Evolutionary conservation across 305 asterid genomes (phyloP), one percentile per base, ranked within the genome.

Genomic region (Stenogyne calaminthoides): DNA sequence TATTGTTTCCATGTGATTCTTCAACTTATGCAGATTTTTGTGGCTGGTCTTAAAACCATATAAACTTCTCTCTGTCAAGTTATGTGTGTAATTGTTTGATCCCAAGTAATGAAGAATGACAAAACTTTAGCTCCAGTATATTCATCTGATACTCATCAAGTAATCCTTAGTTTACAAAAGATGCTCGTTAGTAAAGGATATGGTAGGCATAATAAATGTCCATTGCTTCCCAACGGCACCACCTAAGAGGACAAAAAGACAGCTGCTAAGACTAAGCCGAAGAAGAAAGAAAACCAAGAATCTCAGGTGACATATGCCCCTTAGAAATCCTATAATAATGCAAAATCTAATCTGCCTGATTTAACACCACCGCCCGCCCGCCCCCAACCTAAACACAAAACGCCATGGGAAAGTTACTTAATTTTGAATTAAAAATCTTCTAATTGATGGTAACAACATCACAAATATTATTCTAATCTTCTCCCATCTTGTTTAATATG

Each of bases 251-350:
- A 20, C 12, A 36, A 37, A 37, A 76, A 25, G 52, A 62, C 55
- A 15, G 52, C 74, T 37, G 10, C 39, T 44, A 71, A 44, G 66
- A 56, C 55, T 63, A 63, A 40, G 68, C 54, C 52, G 60, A 52
- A 51, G 64, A 29, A 32, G 36, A 61, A 68, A 25, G 20, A n/a
- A 15, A 12, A 20, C 2, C 27, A 18, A 10, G 7, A 4, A 40
- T 12, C 19, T n/a, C 63, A 25, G 32, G 68, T 57, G 29, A 42
- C 40, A 25, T 37, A 64, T 18, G 19, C 32, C 54, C 9, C 15
- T 27, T 11, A 16, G 57, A 34, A 60, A 14, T 9, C 25, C 8
- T 52, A 22, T 20, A 36, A 15, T 7, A 15, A 46, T 15, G 52
- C 14, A 32, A 7, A 44, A 54, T 51, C 18, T 44, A 44, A 54